Evolutionary conservation across 495 filamentous ascomycete genomes (phyloP).

Genomic region (Massariosphaeria phaeospora): DNA sequence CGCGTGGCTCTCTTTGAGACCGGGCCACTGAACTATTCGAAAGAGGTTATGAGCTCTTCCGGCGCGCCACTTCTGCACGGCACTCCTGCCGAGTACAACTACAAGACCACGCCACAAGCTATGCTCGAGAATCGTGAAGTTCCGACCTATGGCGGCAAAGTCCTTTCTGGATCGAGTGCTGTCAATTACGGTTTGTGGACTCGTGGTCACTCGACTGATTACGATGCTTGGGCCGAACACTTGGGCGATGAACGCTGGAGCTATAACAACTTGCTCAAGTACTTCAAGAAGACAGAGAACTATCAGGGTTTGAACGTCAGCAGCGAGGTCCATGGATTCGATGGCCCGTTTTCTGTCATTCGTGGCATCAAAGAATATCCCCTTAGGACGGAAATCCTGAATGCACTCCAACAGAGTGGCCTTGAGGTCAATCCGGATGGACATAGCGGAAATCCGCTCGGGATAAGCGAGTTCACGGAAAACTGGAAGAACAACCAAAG

Average conservation of each 20-base stretch:
- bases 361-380: slow-evolving; percentile 36
- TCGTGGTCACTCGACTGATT: slow-evolving; percentile 55
- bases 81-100: neutral
- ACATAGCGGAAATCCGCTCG: neutral
- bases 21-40: neutral
- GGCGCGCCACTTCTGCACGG: neutral
- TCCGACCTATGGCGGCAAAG: slow-evolving; percentile 41
- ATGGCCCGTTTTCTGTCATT: slow-evolving; percentile 32
- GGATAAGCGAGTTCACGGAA: neutral
- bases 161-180: slow-evolving; percentile 55
- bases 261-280: slow-evolving; percentile 45
- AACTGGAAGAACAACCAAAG: neutral
- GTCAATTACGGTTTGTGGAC: slow-evolving; percentile 62
- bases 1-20: neutral
- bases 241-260: slow-evolving; percentile 46
- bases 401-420: neutral
- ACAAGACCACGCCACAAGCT: slow-evolving; percentile 7
- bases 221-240: slow-evolving; percentile 48
- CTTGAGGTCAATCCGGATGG: neutral
- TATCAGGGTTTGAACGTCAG: slow-evolving; percentile 24
- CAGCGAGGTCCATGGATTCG: slow-evolving; percentile 31
- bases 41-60: no score
- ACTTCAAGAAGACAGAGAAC: slow-evolving; percentile 27
- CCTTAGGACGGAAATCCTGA: neutral
- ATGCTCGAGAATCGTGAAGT: neutral